phyloP scores from a whole-genome alignment of 108 stramenopile genomes.

The Parietichytrium sp. region DNA sequence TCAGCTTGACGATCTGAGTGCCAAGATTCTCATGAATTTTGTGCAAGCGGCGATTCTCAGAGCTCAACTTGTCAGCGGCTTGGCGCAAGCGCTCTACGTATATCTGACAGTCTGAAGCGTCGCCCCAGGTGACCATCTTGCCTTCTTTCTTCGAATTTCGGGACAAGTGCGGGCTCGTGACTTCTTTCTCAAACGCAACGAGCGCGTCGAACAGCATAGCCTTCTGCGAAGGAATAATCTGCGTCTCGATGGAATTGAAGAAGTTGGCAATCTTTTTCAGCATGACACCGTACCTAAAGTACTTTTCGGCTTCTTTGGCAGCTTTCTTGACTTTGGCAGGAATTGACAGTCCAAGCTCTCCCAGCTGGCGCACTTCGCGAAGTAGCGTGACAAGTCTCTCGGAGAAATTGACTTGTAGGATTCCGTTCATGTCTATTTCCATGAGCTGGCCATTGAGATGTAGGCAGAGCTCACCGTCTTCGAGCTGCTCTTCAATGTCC shows the following conservation, averaged over 20 bases:
- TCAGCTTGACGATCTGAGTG: constrained; percentile 38
- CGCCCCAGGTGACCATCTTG: constrained; percentile 47
- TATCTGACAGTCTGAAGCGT: constrained; percentile 55
- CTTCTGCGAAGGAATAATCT: constrained; percentile 62
- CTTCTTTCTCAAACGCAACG: constrained; percentile 59
- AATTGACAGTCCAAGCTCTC: constrained; percentile 59
- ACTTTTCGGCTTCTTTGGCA: constrained; percentile 49
- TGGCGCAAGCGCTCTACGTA: constrained; percentile 62
- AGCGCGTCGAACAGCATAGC: constrained; percentile 64
- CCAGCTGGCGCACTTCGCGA: constrained; percentile 64
- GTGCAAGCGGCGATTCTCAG: constrained; percentile 59
- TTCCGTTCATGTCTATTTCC: constrained; percentile 43
- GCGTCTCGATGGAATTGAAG: constrained; percentile 65
- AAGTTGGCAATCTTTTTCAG: constrained; percentile 69
- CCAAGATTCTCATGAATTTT: constrained; percentile 48
- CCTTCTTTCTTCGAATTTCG: too few relatives aligned
- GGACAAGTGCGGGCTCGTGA: too few relatives aligned
- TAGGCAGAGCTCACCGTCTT: too few relatives aligned
- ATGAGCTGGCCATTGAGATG: constrained; percentile 42
- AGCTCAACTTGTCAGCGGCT: constrained; percentile 59
- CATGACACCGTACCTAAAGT: constrained; percentile 63
- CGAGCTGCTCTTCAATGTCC: neutral
- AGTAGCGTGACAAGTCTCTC: constrained; percentile 57
- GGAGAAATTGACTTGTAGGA: constrained; percentile 44
- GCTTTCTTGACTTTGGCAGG: constrained; percentile 41